These are phyloP conservation scores for Cadophora sp. DNA, from an alignment of 2,329 filamentous ascomycete genomes.

Conservation along the genomic window DNA sequence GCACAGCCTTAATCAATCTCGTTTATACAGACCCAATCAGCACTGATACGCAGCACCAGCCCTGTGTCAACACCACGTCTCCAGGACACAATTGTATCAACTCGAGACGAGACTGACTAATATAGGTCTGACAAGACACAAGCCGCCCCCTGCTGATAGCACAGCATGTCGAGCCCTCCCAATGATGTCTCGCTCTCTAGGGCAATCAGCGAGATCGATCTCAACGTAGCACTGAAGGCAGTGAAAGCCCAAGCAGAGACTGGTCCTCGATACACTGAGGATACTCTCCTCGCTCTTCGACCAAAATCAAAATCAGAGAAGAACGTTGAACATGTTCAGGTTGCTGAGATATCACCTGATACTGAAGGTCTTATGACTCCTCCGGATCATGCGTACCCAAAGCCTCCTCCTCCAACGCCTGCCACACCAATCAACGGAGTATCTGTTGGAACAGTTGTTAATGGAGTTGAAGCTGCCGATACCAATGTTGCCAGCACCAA, in stretches of 20 bases:
- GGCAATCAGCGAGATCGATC: slow-evolving; percentile 39
- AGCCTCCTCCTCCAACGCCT: slow-evolving; percentile 34
- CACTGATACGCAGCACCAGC: not conserved
- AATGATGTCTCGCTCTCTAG: slow-evolving; percentile 31
- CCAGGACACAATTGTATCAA: not conserved
- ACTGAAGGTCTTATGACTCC: slow-evolving; percentile 30
- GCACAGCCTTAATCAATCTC: slow-evolving; percentile 21
- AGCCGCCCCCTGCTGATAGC: not conserved
- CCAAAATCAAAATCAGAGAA: slow-evolving; percentile 18
- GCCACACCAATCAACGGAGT: slow-evolving; percentile 17
- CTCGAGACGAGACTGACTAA: slow-evolving; percentile 16
- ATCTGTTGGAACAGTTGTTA: not conserved
- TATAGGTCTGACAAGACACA: slow-evolving; percentile 6
- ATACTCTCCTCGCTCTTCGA: slow-evolving; percentile 33
- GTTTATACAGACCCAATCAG: slow-evolving; percentile 11
- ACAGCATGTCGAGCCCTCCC: slow-evolving; percentile 23
- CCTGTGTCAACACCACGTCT: not conserved
- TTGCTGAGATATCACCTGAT: slow-evolving; percentile 21
- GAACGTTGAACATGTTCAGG: slow-evolving; percentile 28
- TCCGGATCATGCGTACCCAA: slow-evolving; percentile 23
- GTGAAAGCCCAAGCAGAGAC: slow-evolving; percentile 18
- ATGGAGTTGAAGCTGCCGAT: not conserved
- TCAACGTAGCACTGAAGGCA: slow-evolving; percentile 28
- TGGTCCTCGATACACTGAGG: slow-evolving; percentile 31
- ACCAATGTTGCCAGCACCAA: slow-evolving; percentile 13